Conservation (phyloP, 768 basidiomycete species). For the Plicaturopsis crispa region DNA sequence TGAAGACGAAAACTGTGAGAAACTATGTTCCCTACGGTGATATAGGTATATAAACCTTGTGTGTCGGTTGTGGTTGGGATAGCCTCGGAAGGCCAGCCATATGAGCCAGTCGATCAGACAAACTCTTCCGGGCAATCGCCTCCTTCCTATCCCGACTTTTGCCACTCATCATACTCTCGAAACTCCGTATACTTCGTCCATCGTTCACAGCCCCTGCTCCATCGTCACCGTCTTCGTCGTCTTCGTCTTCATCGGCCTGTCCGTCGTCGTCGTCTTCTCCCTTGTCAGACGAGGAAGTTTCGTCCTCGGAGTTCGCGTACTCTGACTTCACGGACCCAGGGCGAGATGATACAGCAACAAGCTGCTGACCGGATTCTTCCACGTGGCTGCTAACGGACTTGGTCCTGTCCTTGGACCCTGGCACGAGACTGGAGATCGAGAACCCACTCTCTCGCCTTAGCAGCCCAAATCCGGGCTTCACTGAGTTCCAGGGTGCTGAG, state of each 20-base stretch:
- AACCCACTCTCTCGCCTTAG: constrained; percentile 72
- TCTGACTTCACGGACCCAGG: constrained; percentile 39
- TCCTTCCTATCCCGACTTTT: constrained; percentile 25
- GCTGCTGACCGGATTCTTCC: constrained; percentile 43
- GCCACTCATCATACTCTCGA: constrained; percentile 74
- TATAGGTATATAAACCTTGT: no score
- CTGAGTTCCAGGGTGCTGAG: constrained; percentile 31
- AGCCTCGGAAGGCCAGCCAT: constrained; percentile 54
- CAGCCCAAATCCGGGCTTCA: constrained; percentile 54
- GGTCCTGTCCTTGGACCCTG: constrained; percentile 23
- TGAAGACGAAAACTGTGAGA: constrained; percentile 8
- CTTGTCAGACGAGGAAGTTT: constrained; percentile 14
- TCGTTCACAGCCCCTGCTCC: constrained; percentile 38
- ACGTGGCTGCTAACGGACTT: constrained; percentile 8
- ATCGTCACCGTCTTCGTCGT: constrained; percentile 30
- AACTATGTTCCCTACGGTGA: no score
- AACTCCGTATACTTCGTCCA: constrained; percentile 73
- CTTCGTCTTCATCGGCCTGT: constrained; percentile 26
- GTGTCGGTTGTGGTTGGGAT: constrained; percentile 20
- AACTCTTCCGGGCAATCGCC: constrained; percentile 47
- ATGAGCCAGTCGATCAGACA: constrained; percentile 77
- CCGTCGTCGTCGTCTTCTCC: constrained; percentile 24
- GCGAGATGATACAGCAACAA: constrained; percentile 47
- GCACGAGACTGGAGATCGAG: constrained; percentile 74
- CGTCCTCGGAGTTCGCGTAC: constrained; percentile 8